A percentile compares a stretch with the other conserved stretches of the same genome.
These are phyloP conservation scores for Leishmania braziliensis DNA, from an alignment of 208 protist species.

Conservation along the genomic window DNA sequence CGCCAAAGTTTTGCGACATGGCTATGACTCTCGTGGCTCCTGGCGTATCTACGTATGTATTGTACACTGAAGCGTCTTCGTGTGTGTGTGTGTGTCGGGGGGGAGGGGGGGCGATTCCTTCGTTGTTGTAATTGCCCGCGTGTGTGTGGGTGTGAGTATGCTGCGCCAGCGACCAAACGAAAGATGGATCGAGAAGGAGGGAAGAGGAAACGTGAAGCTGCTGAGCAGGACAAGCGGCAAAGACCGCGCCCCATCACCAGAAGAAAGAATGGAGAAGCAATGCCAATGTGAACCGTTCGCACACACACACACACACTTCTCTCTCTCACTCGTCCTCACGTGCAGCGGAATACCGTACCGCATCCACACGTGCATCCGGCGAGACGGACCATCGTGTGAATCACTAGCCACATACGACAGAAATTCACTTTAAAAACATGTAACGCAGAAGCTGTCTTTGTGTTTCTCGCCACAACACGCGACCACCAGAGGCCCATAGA, in stretches of 20 bases:
- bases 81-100: neutral
- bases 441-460: neutral
- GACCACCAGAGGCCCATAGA: too few relatives aligned
- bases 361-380: neutral
- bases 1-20: conserved; percentile 73
- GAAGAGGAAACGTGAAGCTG: neutral
- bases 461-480: neutral
- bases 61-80: neutral
- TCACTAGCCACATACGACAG: neutral
- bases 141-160: conserved; percentile 10
- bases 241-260: neutral
- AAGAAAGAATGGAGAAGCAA: neutral
- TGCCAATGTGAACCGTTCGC: neutral
- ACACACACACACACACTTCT: neutral
- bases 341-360: neutral
- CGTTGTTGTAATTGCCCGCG: neutral
- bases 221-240: neutral
- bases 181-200: neutral
- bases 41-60: conserved; percentile 6
- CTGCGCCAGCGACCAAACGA: neutral
- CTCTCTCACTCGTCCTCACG: neutral
- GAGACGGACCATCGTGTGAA: neutral
- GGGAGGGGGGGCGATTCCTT: neutral
- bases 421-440: neutral
- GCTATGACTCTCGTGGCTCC: neutral